These are phyloP conservation scores for Xylaria digitata DNA, from an alignment of 2,329 filamentous ascomycete species.

Conservation along the genomic window DNA sequence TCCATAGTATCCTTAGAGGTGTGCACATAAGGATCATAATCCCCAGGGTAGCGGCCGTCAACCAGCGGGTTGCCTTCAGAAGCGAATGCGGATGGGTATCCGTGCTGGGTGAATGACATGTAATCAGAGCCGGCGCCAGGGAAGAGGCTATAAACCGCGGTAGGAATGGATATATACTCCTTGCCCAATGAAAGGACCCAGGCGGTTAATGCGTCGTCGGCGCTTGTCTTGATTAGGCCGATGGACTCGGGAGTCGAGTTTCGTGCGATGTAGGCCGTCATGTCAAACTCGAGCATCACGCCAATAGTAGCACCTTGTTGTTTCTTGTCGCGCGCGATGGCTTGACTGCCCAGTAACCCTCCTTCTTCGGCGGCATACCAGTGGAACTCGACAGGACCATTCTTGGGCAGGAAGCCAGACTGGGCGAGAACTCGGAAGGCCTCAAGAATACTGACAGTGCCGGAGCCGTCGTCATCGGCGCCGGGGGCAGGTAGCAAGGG, in stretches of 20 bases:
- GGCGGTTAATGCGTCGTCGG: conserved; percentile 52
- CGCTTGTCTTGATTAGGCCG: conserved; percentile 54
- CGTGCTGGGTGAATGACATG: conserved; percentile 55
- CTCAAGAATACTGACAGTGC: conserved; percentile 83
- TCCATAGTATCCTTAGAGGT: conserved; percentile 52
- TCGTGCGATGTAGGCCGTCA: conserved; percentile 52
- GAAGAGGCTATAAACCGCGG: conserved; percentile 50
- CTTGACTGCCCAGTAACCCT: conserved; percentile 74
- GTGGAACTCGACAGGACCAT: conserved; percentile 82
- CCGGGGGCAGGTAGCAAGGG: conserved; percentile 79
- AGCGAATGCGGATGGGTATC: conserved; percentile 55
- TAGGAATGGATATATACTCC: conserved; percentile 53
- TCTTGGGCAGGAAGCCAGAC: conserved; percentile 70
- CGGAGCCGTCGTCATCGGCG: conserved; percentile 80
- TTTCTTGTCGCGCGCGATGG: conserved; percentile 59
- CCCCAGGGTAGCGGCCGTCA: conserved; percentile 34
- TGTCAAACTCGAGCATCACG: conserved; percentile 50
- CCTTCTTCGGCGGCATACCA: conserved; percentile 89
- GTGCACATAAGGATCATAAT: conserved; percentile 55
- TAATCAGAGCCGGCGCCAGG: conserved; percentile 54
- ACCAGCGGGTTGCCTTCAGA: conserved; percentile 53
- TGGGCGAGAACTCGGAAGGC: conserved; percentile 77
- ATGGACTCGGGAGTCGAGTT: conserved; percentile 54
- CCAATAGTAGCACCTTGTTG: conserved; percentile 68
- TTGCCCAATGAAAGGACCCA: conserved; percentile 52